Percentiles rank a stretch among this genome's conserved stretches.
Evolutionary conservation across 441 rosid genomes (phyloP).

Genomic region (Aleurites moluccanus): DNA sequence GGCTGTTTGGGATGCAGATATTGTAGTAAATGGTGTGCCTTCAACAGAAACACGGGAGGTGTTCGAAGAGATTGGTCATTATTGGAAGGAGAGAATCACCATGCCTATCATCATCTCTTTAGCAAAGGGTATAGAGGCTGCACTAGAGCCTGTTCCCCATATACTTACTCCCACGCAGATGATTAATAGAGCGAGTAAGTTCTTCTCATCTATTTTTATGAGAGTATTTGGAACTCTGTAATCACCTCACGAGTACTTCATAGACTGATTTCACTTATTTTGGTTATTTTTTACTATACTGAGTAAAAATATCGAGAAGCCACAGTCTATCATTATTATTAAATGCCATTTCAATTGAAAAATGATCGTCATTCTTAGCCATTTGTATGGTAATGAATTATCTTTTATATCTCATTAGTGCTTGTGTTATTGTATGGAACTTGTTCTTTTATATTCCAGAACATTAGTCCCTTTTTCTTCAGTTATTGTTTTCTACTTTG

Average conservation of each 20-base stretch:
- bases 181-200: slow-evolving; percentile 88
- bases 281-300: too few relatives aligned
- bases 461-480: not conserved
- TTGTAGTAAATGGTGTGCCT: slow-evolving; percentile 93
- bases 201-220: not conserved
- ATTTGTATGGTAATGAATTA: not conserved
- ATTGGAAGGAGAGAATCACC: slow-evolving; percentile 89
- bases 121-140: slow-evolving; percentile 95
- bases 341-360: not conserved
- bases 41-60: slow-evolving; percentile 84
- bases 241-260: not conserved
- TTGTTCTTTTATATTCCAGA: too few relatives aligned
- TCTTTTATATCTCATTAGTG: not conserved
- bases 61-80: slow-evolving; percentile 79
- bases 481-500: not conserved
- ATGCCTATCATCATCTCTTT: slow-evolving; percentile 76
- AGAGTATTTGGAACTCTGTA: not conserved
- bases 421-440: not conserved
- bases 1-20: slow-evolving; percentile 99
- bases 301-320: not conserved
- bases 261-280: not conserved
- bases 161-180: slow-evolving; percentile 93
- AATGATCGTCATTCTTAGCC: not conserved
- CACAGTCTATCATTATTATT: not conserved
- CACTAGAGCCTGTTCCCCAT: slow-evolving; percentile 76